Percentiles rank a stretch among this genome's conserved stretches.
Conservation (phyloP, 2,329 filamentous ascomycete genomes). For the Verticillium klebahnii region DNA sequence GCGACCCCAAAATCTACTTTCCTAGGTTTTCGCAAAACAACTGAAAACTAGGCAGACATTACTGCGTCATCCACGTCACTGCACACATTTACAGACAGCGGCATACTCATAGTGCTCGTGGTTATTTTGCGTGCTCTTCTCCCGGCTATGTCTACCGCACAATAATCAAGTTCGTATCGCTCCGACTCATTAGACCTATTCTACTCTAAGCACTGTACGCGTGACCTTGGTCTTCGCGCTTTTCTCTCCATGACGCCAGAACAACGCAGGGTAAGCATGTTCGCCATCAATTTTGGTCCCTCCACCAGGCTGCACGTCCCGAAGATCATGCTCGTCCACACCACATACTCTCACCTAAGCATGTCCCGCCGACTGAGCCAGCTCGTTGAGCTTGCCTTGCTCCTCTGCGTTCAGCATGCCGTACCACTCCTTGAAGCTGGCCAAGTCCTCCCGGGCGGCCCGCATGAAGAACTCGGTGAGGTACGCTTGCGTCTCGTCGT, state of each 20-base stretch:
- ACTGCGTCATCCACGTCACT: no score
- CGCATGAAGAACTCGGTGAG: slow-evolving; percentile 74
- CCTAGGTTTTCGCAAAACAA: no score
- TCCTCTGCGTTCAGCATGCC: slow-evolving; percentile 50
- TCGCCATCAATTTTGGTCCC: neutral
- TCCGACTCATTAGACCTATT: neutral
- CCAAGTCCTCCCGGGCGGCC: slow-evolving; percentile 51
- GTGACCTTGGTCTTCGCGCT: neutral
- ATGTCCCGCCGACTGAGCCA: slow-evolving; percentile 25
- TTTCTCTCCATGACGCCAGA: neutral
- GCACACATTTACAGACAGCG: no score
- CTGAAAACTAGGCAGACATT: no score
- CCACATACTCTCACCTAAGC: neutral
- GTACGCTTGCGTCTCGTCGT: slow-evolving; percentile 88
- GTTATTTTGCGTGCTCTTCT: neutral
- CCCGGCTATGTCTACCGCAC: neutral
- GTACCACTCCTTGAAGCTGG: slow-evolving; percentile 54
- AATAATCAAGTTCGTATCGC: neutral
- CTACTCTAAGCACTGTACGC: neutral
- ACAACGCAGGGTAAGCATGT: neutral
- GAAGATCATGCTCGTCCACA: neutral
- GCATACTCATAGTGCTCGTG: neutral
- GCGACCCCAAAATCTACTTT: no score
- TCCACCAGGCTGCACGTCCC: neutral
- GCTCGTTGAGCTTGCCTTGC: slow-evolving; percentile 50